These are phyloP conservation scores for Penicillium glabrum DNA, from an alignment of 2,329 filamentous ascomycete species.

Conservation along the genomic window DNA sequence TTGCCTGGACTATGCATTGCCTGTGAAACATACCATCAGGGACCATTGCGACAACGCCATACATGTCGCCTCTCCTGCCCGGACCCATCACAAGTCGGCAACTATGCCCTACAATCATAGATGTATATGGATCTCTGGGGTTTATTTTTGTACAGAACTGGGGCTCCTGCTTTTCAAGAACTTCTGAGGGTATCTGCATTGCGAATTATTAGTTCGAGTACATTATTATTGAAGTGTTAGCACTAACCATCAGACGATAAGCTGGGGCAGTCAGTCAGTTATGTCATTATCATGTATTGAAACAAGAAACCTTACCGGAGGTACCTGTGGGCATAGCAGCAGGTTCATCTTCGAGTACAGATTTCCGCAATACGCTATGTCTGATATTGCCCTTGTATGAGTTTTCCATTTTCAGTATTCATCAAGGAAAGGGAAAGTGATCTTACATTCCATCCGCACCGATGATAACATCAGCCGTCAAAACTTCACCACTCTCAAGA, in stretches of 20 bases:
- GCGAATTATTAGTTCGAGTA: too few species aligned
- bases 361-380: conserved; percentile 21
- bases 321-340: conserved; percentile 9
- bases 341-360: conserved; percentile 15
- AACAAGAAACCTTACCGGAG: conserved; percentile 9
- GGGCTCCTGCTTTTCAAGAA: conserved; percentile 11
- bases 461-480: conserved; percentile 28
- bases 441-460: conserved; percentile 32
- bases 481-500: conserved; percentile 13
- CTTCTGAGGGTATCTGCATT: conserved; percentile 9
- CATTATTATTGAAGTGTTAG: too few species aligned
- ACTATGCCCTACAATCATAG: conserved; percentile 40
- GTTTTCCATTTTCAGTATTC: neutral
- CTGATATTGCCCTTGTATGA: neutral
- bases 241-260: conserved; percentile 14
- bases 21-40: conserved; percentile 32
- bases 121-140: conserved; percentile 42
- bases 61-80: conserved; percentile 41
- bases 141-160: conserved; percentile 32
- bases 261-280: neutral
- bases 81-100: conserved; percentile 49
- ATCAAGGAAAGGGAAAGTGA: neutral
- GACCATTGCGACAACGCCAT: conserved; percentile 47
- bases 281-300: neutral
- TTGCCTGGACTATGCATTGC: neutral